These are phyloP conservation scores for Perilla frutescens DNA, from an alignment of 257 asterid species.

Conservation along the genomic window DNA sequence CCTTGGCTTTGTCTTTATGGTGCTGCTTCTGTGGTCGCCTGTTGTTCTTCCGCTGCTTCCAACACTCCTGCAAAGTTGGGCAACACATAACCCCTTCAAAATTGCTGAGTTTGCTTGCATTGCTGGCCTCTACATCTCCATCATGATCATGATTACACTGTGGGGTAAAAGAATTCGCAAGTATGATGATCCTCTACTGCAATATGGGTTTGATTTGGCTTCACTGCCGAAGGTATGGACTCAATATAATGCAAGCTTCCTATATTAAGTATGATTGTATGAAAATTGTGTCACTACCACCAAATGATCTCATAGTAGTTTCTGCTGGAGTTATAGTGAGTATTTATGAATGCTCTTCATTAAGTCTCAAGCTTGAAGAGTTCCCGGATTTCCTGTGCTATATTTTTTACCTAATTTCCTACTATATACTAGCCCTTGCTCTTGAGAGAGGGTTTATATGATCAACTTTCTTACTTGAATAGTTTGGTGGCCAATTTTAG, in stretches of 20 bases:
- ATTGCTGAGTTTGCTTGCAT: constrained; percentile 78
- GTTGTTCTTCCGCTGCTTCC: constrained; percentile 87
- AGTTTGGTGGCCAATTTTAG: constrained; percentile 22
- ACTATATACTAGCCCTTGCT: background rate
- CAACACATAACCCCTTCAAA: constrained; percentile 58
- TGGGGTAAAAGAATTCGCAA: constrained; percentile 96
- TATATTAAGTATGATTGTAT: constrained; percentile 2
- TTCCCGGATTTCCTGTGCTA: constrained; percentile 15
- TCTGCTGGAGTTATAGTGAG: constrained; percentile 27
- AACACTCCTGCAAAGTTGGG: constrained; percentile 81
- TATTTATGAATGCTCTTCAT: background rate
- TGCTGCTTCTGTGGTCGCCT: constrained; percentile 96
- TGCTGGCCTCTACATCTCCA: constrained; percentile 75
- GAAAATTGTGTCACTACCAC: background rate
- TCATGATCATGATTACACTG: constrained; percentile 64
- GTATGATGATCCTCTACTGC: constrained; percentile 75
- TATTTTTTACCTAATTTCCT: background rate
- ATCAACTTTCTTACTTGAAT: constrained; percentile 22
- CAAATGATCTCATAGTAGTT: constrained; percentile 16
- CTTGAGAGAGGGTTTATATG: constrained; percentile 1
- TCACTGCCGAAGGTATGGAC: constrained; percentile 65
- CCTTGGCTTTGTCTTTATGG: constrained; percentile 76
- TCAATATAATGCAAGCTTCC: constrained; percentile 34
- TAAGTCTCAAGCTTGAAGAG: constrained; percentile 6
- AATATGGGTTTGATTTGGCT: constrained; percentile 82